Evolutionary conservation across 2,329 filamentous ascomycete genomes (phyloP), one percentile per base, ranked within the genome.

Genomic region (Albophoma yamanashiensis): DNA sequence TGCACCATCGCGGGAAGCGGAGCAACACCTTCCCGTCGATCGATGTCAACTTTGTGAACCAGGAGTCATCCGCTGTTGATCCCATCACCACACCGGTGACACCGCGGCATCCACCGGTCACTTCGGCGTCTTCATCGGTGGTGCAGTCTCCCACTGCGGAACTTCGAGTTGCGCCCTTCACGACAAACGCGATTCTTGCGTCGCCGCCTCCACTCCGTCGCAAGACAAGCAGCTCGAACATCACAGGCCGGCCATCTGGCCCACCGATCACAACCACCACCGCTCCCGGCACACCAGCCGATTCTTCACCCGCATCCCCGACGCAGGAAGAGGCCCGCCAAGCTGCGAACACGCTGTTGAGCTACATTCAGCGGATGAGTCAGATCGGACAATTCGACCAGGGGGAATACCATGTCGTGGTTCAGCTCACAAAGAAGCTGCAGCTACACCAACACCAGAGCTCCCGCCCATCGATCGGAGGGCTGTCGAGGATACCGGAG

Each of bases 21-120:
- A 94, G 90, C 71, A 91, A 95, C 72, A 96, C 91, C 0, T 92
- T 96, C 64, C 91, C 92, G 1, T 85, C 87, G 53, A 76, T 91
- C 50, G 85, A 85, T 59, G 78, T 88, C 53, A 87, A 83, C 60
- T 83, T 79, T 61, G 73, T 80, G 64, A 80, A 78, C 65, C 79
- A 80, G 43, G 56, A 63, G 36, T 34, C 43, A 15, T 8, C 59
- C 2, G 36, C 40, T 2, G 15, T 27, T 34, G 34, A 64, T 20
- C 61, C 64, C 11, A 64, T 65, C 4, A 69, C 71, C 7, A 79
- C 82, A 40, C 76, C 78, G 1, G 70, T 78, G 65, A 82, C 80
- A 4, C 80, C 81, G 7, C 81, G 79, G 59, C 78, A 79, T 58
- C 75, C 76, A 55, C 71, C 78, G n/a, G 56, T 25, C 6, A 75